Evolutionary conservation across 23 red algal species (phyloP), one percentile per base, ranked within the genome.

Genomic region (Gracilaria domingensis): DNA sequence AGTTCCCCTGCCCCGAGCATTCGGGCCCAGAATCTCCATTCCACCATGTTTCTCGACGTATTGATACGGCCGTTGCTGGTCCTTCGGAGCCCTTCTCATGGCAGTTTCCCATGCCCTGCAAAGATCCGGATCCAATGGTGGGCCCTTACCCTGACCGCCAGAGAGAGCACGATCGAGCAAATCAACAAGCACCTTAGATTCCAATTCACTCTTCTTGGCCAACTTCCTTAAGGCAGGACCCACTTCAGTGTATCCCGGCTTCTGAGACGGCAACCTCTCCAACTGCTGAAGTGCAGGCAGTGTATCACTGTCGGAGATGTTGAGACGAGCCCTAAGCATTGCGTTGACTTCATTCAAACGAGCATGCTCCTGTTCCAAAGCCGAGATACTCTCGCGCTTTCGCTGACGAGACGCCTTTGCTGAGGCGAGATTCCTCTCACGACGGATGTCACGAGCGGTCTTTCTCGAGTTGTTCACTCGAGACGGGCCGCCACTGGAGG

Each of bases 371-470:
- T 90, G 65, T 30, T 70, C 74, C 47, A 90, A 56, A 0, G 87
- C 66, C 6, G 87, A 80, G 37, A 90, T 90, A 11, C 36, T 28
- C 57, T 90, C 87, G 1, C 87, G 72, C 24, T 74, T 70, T 4
- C 87, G 74, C 33, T 81, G 87, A 37, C 87, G 87, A 2, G 87
- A 90, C 18, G 71, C 72, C 54, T 90, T 90, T 21, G 87, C 87
- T 23, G 87, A 90, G 14, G 66, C 65, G 21, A 90, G 87, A 53
- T 90, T 90, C 8, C 87, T 25, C 30, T 62, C 73, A 29, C 87
- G 87, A 45, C 87, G 87, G 72, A 77, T 77, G 21, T 77, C 72
- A 20, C 42, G 72, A 16, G 72, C 72, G 5, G 72, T 49, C 72
- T 77, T 77, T 28, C 32, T 28, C 8, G 64, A 20, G 0, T 30